A percentile compares a stretch with the other conserved stretches of the same genome.
These are phyloP conservation scores for Amorphotheca resinae DNA, from an alignment of 495 filamentous ascomycete genomes.

Conservation along the genomic window DNA sequence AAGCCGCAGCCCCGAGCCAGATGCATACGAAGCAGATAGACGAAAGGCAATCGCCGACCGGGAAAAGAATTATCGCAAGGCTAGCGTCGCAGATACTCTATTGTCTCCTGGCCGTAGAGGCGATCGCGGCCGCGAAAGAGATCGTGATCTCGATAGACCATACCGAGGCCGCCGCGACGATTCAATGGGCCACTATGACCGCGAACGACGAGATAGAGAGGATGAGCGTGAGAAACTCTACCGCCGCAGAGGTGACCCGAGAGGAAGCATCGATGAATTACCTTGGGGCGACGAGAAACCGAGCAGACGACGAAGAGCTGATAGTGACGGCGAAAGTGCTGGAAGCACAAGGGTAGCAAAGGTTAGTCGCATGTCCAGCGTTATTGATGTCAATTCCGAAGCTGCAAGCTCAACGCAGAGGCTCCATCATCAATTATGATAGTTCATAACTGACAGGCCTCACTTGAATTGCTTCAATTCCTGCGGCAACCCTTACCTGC, in stretches of 20 bases:
- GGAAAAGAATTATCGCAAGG: constrained; percentile 75
- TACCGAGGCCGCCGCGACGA: constrained; percentile 28
- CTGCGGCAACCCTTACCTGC: too few relatives aligned
- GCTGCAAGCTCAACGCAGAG: background rate
- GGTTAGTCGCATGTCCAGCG: constrained; percentile 27
- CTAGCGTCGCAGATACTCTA: constrained; percentile 50
- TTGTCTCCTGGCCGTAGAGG: constrained; percentile 38
- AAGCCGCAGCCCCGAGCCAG: constrained; percentile 70
- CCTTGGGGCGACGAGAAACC: constrained; percentile 76
- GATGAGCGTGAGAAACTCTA: constrained; percentile 64
- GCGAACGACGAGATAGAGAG: constrained; percentile 33
- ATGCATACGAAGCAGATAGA: constrained; percentile 81
- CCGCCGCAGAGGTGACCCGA: constrained; percentile 64
- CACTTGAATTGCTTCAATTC: too few relatives aligned
- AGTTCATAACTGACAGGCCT: too few relatives aligned
- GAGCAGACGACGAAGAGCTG: constrained; percentile 49
- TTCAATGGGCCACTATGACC: constrained; percentile 27
- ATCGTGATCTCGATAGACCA: constrained; percentile 36
- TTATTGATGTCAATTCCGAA: background rate
- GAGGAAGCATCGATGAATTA: constrained; percentile 64
- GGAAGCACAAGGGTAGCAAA: constrained; percentile 51
- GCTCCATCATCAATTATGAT: background rate
- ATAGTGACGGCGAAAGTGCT: constrained; percentile 64
- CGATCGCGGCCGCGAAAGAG: constrained; percentile 34
- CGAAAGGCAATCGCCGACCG: constrained; percentile 76